Base-by-base conservation (phyloP, 1,284 basidiomycete species). In the Gomphus sp. region DNA sequence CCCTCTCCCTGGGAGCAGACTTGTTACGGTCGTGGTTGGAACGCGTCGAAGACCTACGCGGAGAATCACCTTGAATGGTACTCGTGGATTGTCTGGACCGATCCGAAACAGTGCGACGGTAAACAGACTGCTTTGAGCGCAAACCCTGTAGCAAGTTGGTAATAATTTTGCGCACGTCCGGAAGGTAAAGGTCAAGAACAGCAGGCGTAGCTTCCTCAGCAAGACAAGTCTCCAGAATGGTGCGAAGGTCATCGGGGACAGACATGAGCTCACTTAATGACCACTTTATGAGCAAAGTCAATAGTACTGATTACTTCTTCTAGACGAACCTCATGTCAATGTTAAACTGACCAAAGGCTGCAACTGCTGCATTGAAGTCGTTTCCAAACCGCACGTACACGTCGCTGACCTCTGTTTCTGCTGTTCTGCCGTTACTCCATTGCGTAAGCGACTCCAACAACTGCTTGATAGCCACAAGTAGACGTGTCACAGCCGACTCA, bases 341-440 rank as follows among this genome's bases (percentile, higher is more conserved):
- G 57, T 88, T 86, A 64, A 88, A 93, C 25, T 81, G 77, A 10
- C 81, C 80, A 71, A 99, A 99, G 1, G 95, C 93, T 56, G 87
- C 81, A 43, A 95, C 91, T 31, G 94, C 94, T 18, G 86, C 83
- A 70, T 98, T 98, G 77, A 99, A 98, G 68, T 98, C 95, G 72
- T 99, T 98, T 22, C 96, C 96, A 18, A 99, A 79, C 52, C 88
- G 84, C 56, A 99, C 97, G 71, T 99, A 99, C 60, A 97, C 90
- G 71, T 98, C 93, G 76, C 93, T 97, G 65, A 99, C 94, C 66
- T 91, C 77, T 33, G 76, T 77, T 69, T 99, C 96, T 57, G 84
- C 79, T 62, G 91, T 80, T 62, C 85, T 78, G 51, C 84, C 75
- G 58, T 81, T 79, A 67, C 91, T 91, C 94, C 94, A 98, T 73